phyloP scores from a whole-genome alignment of 108 stramenopile genomes.

The Schizochytrium sp. region DNA sequence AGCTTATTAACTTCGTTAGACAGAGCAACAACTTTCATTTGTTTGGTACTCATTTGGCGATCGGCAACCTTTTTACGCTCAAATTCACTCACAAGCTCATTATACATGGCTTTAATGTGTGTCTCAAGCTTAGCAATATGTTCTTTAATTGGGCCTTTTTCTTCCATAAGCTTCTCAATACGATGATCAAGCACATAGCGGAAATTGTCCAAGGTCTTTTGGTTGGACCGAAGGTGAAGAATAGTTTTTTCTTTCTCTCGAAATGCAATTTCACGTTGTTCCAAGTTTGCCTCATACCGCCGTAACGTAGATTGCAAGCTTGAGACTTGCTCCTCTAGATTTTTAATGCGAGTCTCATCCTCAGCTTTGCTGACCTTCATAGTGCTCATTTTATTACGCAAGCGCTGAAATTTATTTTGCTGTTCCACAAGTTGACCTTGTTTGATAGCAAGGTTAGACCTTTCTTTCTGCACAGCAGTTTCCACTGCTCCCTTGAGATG shows the following conservation, averaged over 20 bases:
- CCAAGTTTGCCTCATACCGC: conserved; percentile 64
- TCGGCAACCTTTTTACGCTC: conserved; percentile 71
- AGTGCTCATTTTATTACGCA: neutral
- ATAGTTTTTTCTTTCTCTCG: conserved; percentile 72
- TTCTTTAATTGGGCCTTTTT: conserved; percentile 73
- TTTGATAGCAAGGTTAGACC: conserved; percentile 72
- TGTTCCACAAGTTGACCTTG: conserved; percentile 77
- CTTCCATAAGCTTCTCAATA: conserved; percentile 75
- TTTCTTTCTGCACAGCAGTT: conserved; percentile 69
- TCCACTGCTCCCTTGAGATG: conserved; percentile 74
- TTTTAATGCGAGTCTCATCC: conserved; percentile 68
- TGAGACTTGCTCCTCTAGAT: conserved; percentile 71
- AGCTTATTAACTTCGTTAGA: conserved; percentile 68
- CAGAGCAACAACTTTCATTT: conserved; percentile 70
- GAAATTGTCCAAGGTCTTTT: conserved; percentile 77
- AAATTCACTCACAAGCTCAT: conserved; percentile 76
- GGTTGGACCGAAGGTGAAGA: conserved; percentile 70
- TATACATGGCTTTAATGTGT: conserved; percentile 76
- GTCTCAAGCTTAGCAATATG: conserved; percentile 76
- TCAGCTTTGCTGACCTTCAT: conserved; percentile 62
- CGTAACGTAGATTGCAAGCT: conserved; percentile 67
- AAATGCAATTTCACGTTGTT: conserved; percentile 62
- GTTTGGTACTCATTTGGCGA: conserved; percentile 66
- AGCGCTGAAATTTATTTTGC: conserved; percentile 67
- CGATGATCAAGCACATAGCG: conserved; percentile 78